Evolutionary conservation across 805 yeast genomes (phyloP), one percentile per base, ranked within the genome.

Genomic region (Candida ipomoeae): DNA sequence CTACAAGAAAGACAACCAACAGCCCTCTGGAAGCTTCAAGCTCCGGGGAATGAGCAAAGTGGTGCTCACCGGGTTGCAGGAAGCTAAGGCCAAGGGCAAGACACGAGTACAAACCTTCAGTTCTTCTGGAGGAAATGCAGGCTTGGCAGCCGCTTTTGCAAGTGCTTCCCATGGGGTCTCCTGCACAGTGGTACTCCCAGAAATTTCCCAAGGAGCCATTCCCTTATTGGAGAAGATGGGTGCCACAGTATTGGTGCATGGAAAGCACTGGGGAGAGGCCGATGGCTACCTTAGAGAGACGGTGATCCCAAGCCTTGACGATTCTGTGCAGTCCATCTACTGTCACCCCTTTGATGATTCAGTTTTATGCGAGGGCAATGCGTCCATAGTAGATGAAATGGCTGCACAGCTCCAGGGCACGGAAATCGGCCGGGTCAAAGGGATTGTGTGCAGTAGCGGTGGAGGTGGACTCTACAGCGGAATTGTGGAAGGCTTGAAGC

Each of bases 111-210:
- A 69, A 8, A 75, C 79, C 3, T 74, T 71, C 52, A 72, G 81
- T 4, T 78, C 82, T 8, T 74, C 80, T 34, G 84, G 84, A 10
- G 84, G 84, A 7, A 77, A 77, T 53, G 81, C 81, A n/a, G 81
- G 81, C 1, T 66, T 77, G 50, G 84, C 83, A 6, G 82, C 82
- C 8, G 79, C 82, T 1, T 70, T 69, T 45, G 72, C 79, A 26
- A 72, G 80, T 4, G 56, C 51, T 44, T 64, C 45, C 60, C 69
- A 61, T 56, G 67, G 51, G 50, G 75, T 62, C 0, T 58, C 64
- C 20, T 80, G 85, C 55, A 81, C 85, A 0, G 87, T 85, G 2
- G 86, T 80, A 0, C 78, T 85, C 1, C 89, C 89, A 1, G 63
- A 59, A 0, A 65, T 73, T 2, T 74, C 87, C 6, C 58, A 56